Evolutionary conservation across 2,329 filamentous ascomycete species (phyloP).

Genomic region (Coniochaeta sp.): DNA sequence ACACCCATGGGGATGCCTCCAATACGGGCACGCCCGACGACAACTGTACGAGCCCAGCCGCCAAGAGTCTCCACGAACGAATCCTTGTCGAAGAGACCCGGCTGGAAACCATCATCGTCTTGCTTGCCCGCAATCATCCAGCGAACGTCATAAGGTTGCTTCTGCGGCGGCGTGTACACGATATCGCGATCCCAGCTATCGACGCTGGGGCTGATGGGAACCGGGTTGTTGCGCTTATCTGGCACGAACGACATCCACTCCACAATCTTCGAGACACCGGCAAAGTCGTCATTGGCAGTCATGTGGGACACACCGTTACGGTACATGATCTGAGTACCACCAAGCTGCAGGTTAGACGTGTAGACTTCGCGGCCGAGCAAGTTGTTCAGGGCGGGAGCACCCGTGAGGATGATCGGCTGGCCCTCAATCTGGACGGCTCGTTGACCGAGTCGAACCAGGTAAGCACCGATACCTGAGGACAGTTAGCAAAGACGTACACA

Average conservation of each 20-base stretch:
- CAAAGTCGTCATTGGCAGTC: conserved; percentile 96
- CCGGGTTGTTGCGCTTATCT: conserved; percentile 86
- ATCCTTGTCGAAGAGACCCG: conserved; percentile 91
- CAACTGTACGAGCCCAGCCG: conserved; percentile 94
- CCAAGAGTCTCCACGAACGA: conserved; percentile 96
- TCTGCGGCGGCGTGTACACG: conserved; percentile 71
- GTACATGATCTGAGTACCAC: conserved; percentile 99
- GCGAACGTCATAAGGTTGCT: conserved; percentile 84
- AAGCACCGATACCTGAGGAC: conserved; percentile 77
- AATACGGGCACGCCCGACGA: conserved; percentile 90
- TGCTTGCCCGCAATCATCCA: conserved; percentile 88
- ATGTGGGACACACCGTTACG: conserved; percentile 99
- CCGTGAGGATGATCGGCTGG: conserved; percentile 96
- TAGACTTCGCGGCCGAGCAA: conserved; percentile 96
- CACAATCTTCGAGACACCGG: conserved; percentile 94
- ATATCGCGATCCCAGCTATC: conserved; percentile 94
- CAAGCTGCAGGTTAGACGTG: conserved; percentile 96
- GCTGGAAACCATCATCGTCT: conserved; percentile 76
- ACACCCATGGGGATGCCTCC: conserved; percentile 98
- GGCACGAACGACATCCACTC: conserved; percentile 97
- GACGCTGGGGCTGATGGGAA: conserved; percentile 80
- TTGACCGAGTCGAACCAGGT: conserved; percentile 95
- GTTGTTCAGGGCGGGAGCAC: conserved; percentile 96
- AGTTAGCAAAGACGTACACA: background rate
- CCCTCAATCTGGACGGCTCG: conserved; percentile 98